Evolutionary conservation across 2,329 filamentous ascomycete species (phyloP).

Genomic region (Cladosporium velox): DNA sequence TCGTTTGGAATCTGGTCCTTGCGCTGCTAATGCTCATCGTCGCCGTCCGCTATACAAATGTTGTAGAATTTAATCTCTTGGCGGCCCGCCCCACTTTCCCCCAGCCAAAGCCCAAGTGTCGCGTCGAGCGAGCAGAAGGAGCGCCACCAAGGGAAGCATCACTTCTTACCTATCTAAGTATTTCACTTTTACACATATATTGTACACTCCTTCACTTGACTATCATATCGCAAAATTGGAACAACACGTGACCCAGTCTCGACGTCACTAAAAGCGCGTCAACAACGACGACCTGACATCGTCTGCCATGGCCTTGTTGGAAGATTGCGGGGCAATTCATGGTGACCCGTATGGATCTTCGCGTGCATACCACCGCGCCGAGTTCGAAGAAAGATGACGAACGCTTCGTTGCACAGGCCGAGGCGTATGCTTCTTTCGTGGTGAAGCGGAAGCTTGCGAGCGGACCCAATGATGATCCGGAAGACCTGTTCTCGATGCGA

Average conservation of each 20-base stretch:
- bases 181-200: neutral
- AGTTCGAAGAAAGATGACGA: constrained; percentile 46
- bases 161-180: neutral
- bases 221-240: neutral
- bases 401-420: constrained; percentile 42
- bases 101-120: neutral
- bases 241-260: neutral
- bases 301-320: constrained; percentile 17
- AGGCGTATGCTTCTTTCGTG: constrained; percentile 43
- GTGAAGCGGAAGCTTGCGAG: neutral
- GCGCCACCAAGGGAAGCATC: neutral
- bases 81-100: constrained; percentile 4
- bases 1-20: constrained; percentile 20
- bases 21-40: constrained; percentile 9
- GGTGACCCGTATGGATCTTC: constrained; percentile 40
- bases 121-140: constrained; percentile 1
- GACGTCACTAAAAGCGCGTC: neutral
- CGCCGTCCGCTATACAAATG: neutral
- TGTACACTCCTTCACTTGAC: neutral
- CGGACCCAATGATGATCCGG: neutral
- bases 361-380: constrained; percentile 50
- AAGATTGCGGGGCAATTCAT: constrained; percentile 17
- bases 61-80: constrained; percentile 8
- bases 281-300: neutral
- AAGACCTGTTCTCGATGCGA: neutral